These are phyloP conservation scores for Nepenthes mirabilis DNA, from an alignment of 148 eudicot species.

Conservation along the genomic window DNA sequence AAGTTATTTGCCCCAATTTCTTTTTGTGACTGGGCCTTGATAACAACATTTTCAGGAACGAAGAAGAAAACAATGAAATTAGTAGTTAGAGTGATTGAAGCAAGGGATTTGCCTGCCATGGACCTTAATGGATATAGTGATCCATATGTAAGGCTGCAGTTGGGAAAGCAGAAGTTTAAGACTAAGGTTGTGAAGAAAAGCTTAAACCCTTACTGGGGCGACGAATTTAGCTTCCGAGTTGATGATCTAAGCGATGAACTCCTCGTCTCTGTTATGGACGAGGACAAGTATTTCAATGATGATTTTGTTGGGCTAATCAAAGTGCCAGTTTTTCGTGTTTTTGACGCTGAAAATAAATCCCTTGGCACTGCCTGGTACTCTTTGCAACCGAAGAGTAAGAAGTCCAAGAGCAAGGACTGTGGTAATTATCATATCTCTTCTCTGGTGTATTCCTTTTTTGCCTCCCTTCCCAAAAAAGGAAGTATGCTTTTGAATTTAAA, in stretches of 20 bases:
- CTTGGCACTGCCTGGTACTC: conserved; percentile 84
- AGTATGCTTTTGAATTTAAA: not conserved
- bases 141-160: conserved; percentile 75
- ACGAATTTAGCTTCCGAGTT: conserved; percentile 62
- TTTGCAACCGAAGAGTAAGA: conserved; percentile 60
- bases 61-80: conserved; percentile 16
- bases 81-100: conserved; percentile 62
- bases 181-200: conserved; percentile 81
- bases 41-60: not conserved
- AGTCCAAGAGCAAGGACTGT: conserved; percentile 63
- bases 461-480: too few relatives aligned
- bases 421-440: conserved; percentile 19
- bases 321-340: conserved; percentile 51
- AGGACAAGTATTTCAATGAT: conserved; percentile 76
- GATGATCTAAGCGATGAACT: conserved; percentile 86
- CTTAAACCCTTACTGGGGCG: conserved; percentile 89
- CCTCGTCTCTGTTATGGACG: conserved; percentile 65
- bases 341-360: conserved; percentile 70
- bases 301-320: conserved; percentile 83
- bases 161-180: conserved; percentile 59
- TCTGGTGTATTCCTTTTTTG: too few relatives aligned
- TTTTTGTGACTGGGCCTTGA: too few relatives aligned
- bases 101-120: conserved; percentile 70
- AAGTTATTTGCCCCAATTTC: too few relatives aligned
- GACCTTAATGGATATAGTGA: conserved; percentile 92